phyloP scores from a whole-genome alignment of 2,329 filamentous ascomycete genomes.

The Bipolaris cookei region DNA sequence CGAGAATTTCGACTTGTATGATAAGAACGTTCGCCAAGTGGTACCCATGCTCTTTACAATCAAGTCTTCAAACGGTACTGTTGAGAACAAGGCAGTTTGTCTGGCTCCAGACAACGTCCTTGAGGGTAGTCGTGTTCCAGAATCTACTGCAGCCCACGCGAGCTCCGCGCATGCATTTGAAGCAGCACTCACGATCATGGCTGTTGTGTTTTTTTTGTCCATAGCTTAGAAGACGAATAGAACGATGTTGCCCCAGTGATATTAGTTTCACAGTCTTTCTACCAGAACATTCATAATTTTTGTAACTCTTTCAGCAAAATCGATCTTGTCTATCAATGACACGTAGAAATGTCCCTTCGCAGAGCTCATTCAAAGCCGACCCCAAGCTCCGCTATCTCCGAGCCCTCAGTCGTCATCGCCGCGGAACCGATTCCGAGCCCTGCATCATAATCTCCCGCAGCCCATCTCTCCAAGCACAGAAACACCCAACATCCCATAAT shows the following conservation, averaged over 20 bases:
- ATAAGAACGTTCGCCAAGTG: not conserved
- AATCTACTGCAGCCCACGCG: not conserved
- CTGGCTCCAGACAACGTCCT: not conserved
- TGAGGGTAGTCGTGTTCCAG: not conserved
- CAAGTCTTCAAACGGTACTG: not conserved
- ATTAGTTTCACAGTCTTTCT: too few relatives aligned
- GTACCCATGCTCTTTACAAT: not conserved
- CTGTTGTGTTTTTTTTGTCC: too few relatives aligned
- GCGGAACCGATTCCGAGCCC: conserved; percentile 11
- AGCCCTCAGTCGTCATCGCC: conserved; percentile 4
- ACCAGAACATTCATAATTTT: too few relatives aligned
- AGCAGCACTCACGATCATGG: too few relatives aligned
- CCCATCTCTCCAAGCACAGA: not conserved
- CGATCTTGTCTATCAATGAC: too few relatives aligned
- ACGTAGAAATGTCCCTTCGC: too few relatives aligned
- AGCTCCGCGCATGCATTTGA: too few relatives aligned
- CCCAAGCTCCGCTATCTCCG: not conserved
- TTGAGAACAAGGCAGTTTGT: not conserved
- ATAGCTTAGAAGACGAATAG: too few relatives aligned
- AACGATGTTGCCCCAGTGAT: too few relatives aligned
- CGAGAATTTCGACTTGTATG: not conserved
- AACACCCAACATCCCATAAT: not conserved
- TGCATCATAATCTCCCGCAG: conserved; percentile 3
- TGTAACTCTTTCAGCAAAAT: too few relatives aligned
- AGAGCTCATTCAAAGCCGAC: not conserved